These are phyloP conservation scores for Acacia melanoxylon DNA, from an alignment of 306 rosid species.

Conservation along the genomic window DNA sequence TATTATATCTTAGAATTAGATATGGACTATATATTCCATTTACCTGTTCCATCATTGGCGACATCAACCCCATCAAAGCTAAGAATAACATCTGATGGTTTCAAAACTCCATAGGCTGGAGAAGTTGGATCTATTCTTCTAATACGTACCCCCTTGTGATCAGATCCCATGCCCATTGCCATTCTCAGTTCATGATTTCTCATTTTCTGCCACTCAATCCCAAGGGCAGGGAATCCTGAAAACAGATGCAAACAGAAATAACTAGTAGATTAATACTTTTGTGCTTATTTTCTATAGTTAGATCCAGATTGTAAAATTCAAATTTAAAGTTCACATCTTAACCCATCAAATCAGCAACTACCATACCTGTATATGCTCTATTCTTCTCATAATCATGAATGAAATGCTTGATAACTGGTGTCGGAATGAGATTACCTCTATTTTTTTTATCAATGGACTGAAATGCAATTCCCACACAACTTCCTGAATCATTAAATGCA, in stretches of 20 bases:
- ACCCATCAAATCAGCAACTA: slow-evolving; percentile 9
- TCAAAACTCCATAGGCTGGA: slow-evolving; percentile 74
- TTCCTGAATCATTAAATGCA: slow-evolving; percentile 89
- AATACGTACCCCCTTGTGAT: slow-evolving; percentile 96
- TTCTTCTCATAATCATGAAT: slow-evolving; percentile 89
- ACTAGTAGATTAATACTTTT: slow-evolving; percentile 21
- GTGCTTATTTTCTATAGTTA: neutral
- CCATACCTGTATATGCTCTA: slow-evolving; percentile 80
- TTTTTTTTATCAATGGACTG: slow-evolving; percentile 96
- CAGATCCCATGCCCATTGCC: slow-evolving; percentile 77
- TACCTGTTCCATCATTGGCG: slow-evolving; percentile 99
- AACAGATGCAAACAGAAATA: slow-evolving; percentile 20
- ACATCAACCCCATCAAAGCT: slow-evolving; percentile 88
- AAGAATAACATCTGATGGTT: slow-evolving; percentile 93
- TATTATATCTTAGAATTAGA: too few species aligned
- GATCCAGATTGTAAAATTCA: slow-evolving; percentile 22
- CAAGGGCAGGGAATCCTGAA: slow-evolving; percentile 91
- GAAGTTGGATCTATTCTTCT: slow-evolving; percentile 95
- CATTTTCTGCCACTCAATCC: slow-evolving; percentile 99
- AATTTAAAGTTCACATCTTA: slow-evolving; percentile 17
- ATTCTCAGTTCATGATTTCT: slow-evolving; percentile 92
- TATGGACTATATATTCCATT: neutral
- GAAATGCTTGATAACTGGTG: slow-evolving; percentile 93
- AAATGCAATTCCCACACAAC: slow-evolving; percentile 96
- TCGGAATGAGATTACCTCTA: slow-evolving; percentile 95